Conservation (phyloP, 768 basidiomycete species). For the Serendipita sp. region DNA sequence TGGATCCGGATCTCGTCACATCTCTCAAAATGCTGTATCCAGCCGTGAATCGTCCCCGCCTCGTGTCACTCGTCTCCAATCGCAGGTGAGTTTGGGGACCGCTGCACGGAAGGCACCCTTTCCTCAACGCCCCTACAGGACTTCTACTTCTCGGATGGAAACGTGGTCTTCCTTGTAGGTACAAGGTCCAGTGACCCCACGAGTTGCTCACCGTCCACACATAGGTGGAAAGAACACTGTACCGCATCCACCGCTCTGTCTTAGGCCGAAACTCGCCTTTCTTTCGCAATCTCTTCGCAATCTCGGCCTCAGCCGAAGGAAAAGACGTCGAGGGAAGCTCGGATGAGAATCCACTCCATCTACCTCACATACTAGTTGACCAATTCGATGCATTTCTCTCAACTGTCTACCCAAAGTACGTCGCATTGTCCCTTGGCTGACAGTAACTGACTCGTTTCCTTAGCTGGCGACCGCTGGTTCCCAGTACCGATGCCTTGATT, state of each 20-base stretch:
- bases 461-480: constrained; percentile 3
- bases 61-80: not conserved
- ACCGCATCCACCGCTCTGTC: constrained; percentile 3
- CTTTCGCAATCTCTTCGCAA: constrained; percentile 4
- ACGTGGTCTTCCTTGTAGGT: not conserved
- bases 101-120: not conserved
- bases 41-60: constrained; percentile 1
- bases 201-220: not conserved
- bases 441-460: not conserved
- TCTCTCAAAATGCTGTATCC: not conserved
- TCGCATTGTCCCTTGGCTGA: not conserved
- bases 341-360: constrained; percentile 1
- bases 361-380: not conserved
- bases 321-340: constrained; percentile 1
- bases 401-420: not conserved
- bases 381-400: constrained; percentile 4
- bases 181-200: not conserved
- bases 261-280: not conserved
- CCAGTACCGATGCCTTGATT: not conserved
- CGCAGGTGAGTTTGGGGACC: not conserved
- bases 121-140: not conserved
- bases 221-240: constrained; percentile 3
- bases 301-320: not conserved
- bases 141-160: constrained; percentile 1
- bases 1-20: not conserved